Evolutionary conservation across 441 rosid genomes (phyloP).

Genomic region (Raphanus hybrid): DNA sequence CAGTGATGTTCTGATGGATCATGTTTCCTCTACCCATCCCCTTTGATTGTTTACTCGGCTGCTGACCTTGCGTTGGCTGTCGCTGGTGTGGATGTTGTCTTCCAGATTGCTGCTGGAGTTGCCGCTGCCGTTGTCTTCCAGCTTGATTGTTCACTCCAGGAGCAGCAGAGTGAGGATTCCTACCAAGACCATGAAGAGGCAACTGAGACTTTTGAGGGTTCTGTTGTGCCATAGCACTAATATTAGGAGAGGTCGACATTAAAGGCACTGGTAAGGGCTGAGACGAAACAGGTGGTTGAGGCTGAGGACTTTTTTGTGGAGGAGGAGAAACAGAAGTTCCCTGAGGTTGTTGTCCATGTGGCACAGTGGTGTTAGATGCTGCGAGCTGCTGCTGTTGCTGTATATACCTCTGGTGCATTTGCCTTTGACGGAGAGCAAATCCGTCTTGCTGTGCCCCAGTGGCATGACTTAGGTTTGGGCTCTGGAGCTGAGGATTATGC

Average conservation of each 20-base stretch:
- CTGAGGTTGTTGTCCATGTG: constrained; percentile 69
- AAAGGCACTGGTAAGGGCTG: constrained; percentile 66
- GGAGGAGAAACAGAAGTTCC: constrained; percentile 68
- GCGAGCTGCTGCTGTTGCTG: constrained; percentile 68
- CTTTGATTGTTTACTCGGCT: constrained; percentile 73
- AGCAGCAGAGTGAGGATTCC: constrained; percentile 64
- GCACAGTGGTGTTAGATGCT: constrained; percentile 64
- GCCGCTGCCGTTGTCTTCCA: constrained; percentile 84
- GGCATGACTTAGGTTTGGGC: constrained; percentile 66
- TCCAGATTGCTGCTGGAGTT: constrained; percentile 82
- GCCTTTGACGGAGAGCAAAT: constrained; percentile 74
- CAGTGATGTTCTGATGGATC: constrained; percentile 66
- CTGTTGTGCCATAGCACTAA: constrained; percentile 63
- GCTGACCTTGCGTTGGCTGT: constrained; percentile 64
- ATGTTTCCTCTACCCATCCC: constrained; percentile 87
- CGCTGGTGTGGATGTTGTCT: constrained; percentile 90
- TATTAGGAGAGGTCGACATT: constrained; percentile 59
- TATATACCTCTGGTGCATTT: constrained; percentile 76
- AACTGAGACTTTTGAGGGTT: constrained; percentile 74
- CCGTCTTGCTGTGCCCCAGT: constrained; percentile 75
- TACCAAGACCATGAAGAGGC: constrained; percentile 63
- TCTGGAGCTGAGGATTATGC: constrained; percentile 72
- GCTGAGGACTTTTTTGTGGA: constrained; percentile 70
- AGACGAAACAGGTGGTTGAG: constrained; percentile 66
- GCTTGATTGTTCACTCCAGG: constrained; percentile 73